Evolutionary conservation across 1,139 yeast species (phyloP).

Genomic region (Ashbya aceris): DNA sequence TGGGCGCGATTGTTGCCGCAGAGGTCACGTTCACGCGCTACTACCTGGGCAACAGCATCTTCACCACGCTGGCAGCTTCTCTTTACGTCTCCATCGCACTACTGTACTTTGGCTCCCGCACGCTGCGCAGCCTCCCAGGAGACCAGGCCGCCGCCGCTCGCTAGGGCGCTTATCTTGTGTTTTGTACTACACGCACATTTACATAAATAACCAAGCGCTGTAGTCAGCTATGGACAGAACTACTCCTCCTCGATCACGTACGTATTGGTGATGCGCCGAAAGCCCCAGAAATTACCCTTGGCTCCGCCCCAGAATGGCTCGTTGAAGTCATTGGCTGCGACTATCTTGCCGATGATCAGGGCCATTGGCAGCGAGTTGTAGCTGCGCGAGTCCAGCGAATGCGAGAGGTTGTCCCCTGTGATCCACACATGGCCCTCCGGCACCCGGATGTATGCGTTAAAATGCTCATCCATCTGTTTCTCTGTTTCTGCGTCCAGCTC

Average conservation of each 20-base stretch:
- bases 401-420: slow-evolving; percentile 85
- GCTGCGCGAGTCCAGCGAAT: slow-evolving; percentile 83
- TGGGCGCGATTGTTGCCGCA: slow-evolving; percentile 45
- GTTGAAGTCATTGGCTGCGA: slow-evolving; percentile 46
- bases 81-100: slow-evolving; percentile 45
- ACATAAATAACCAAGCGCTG: no score
- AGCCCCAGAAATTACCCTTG: slow-evolving; percentile 40
- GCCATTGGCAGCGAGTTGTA: slow-evolving; percentile 87
- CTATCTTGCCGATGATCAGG: slow-evolving; percentile 74
- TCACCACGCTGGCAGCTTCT: slow-evolving; percentile 51
- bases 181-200: no score
- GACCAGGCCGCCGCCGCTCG: background rate
- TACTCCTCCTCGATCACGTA: slow-evolving; percentile 24
- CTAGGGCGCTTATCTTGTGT: no score
- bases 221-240: background rate
- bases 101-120: slow-evolving; percentile 60
- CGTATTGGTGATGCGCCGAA: slow-evolving; percentile 44
- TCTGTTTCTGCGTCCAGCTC: slow-evolving; percentile 11
- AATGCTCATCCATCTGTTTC: slow-evolving; percentile 25
- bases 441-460: slow-evolving; percentile 52
- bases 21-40: slow-evolving; percentile 61
- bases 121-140: slow-evolving; percentile 28
- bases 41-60: slow-evolving; percentile 63
- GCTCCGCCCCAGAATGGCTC: slow-evolving; percentile 30
- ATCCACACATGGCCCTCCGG: slow-evolving; percentile 96